These are phyloP conservation scores for Huntiella bhutanensis DNA, from an alignment of 2,329 filamentous ascomycete genomes.

Conservation along the genomic window DNA sequence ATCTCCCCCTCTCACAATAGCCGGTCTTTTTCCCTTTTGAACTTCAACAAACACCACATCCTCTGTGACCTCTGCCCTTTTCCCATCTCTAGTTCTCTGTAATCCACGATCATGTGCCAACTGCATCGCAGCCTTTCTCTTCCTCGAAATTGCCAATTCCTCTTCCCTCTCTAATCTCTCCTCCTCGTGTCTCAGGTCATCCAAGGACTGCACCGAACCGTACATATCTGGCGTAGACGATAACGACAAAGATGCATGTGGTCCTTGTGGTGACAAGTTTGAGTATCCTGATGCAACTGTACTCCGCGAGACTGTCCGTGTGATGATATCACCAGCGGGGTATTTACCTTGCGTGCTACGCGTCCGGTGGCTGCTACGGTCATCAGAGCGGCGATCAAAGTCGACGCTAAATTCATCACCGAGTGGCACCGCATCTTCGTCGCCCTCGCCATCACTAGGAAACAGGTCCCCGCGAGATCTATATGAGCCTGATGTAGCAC, in stretches of 20 bases:
- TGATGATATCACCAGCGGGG: slow-evolving; percentile 21
- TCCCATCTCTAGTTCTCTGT: slow-evolving; percentile 8
- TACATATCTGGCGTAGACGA: slow-evolving; percentile 11
- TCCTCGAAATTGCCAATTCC: slow-evolving; percentile 32
- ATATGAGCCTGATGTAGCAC: slow-evolving; percentile 66
- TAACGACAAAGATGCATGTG: neutral
- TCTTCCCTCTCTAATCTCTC: slow-evolving; percentile 31
- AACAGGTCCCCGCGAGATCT: slow-evolving; percentile 81
- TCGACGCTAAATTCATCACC: slow-evolving; percentile 83
- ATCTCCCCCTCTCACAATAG: neutral
- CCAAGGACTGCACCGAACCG: slow-evolving; percentile 23
- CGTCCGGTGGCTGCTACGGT: slow-evolving; percentile 49
- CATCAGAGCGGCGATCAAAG: slow-evolving; percentile 52
- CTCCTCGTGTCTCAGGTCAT: slow-evolving; percentile 35
- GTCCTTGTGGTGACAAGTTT: slow-evolving; percentile 15
- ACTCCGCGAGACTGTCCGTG: slow-evolving; percentile 39
- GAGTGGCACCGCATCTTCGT: slow-evolving; percentile 82
- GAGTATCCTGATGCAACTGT: slow-evolving; percentile 30
- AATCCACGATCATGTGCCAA: slow-evolving; percentile 33
- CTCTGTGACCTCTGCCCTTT: slow-evolving; percentile 17
- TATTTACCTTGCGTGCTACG: slow-evolving; percentile 41
- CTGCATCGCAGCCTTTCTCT: slow-evolving; percentile 31
- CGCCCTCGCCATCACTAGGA: slow-evolving; percentile 66
- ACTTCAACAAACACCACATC: slow-evolving; percentile 16
- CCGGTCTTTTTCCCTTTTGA: slow-evolving; percentile 3